Conservation (phyloP, 2,329 filamentous ascomycete species). For the Cladosporium sp. region DNA sequence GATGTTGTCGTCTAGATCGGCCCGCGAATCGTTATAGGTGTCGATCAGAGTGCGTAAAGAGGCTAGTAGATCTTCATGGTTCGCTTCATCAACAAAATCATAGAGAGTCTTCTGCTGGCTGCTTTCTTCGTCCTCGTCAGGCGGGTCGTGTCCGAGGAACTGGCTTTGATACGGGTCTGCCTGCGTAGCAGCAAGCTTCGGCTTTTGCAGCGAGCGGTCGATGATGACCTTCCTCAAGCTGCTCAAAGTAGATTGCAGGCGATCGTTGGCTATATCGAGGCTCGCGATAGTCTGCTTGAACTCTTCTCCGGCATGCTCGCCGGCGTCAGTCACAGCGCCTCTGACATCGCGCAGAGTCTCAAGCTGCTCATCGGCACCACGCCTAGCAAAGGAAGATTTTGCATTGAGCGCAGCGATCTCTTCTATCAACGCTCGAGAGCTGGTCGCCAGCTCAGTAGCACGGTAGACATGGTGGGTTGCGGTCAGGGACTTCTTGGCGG, state of each 20-base stretch:
- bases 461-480: conserved; percentile 72
- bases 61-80: conserved; percentile 62
- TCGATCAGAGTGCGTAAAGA: conserved; percentile 67
- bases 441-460: conserved; percentile 78
- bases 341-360: conserved; percentile 41
- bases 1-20: conserved; percentile 50
- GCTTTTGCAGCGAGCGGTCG: conserved; percentile 55
- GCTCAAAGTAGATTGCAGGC: conserved; percentile 63
- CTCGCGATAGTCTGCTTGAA: conserved; percentile 36
- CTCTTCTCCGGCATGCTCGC: conserved; percentile 39
- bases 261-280: conserved; percentile 63
- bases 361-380: conserved; percentile 42
- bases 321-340: conserved; percentile 40
- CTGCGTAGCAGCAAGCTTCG: conserved; percentile 37
- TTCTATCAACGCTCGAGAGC: conserved; percentile 70
- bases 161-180: background rate
- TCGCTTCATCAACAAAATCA: conserved; percentile 72
- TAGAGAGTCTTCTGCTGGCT: conserved; percentile 56
- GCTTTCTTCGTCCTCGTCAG: conserved; percentile 6
- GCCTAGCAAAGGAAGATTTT: conserved; percentile 41
- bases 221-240: conserved; percentile 62
- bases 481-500: conserved; percentile 80
- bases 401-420: conserved; percentile 68
- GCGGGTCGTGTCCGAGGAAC: background rate
- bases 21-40: conserved; percentile 65